Base-by-base conservation (phyloP, 164 flowering plant genomes). In the Kingdonia uniflora region DNA sequence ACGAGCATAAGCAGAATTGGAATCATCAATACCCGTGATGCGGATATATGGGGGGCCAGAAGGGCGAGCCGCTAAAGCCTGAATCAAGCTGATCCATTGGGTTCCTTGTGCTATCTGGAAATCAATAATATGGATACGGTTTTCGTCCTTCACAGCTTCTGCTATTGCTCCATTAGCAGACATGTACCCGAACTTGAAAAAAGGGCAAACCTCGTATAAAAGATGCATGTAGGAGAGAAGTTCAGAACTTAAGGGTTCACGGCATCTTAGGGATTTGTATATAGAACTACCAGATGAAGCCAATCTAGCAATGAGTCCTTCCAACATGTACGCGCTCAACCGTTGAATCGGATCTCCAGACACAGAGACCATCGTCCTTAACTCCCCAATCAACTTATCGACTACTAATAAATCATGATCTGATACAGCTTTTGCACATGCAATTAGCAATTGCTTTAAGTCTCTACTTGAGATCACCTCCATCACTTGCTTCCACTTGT, bases 101-200 rank as follows among this genome's bases (percentile, higher is more conserved):
- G 61, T 66, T 13, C 95, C 95, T 53, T 87, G 91, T 14, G 77
- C 69, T 42, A 87, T 80, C 66, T 80, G 88, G 58, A 87, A 84
- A 65, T 87, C 95, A 61, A 87, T 77, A 46, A 87, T 87, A 61
- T 87, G 91, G 51, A 87, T 63, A 17, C 52, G 49, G 49, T 60
- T 66, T 67, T 84, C 95, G 52, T 71, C 74, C 58, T 74, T 84
- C 72, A 84, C 54, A 20, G 91, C 95, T 54, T 87, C 91, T 22
- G 83, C 91, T 37, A 87, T 84, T 17, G 88, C 95, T 21, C 91
- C 95, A 59, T 86, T 86, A 17, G 91, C 91, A 4, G 91, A 81
- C 79, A 81, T 60, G 47, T 80, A 81, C 1, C 82, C 95, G 57
- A 86, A 86, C 63, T 86, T 86, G 77, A 83, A 86, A 61, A 76